A percentile compares a stretch with the other conserved stretches of the same genome.
phyloP scores from a whole-genome alignment of 1,284 basidiomycete species.

The Cryptococcus neoformans region DNA sequence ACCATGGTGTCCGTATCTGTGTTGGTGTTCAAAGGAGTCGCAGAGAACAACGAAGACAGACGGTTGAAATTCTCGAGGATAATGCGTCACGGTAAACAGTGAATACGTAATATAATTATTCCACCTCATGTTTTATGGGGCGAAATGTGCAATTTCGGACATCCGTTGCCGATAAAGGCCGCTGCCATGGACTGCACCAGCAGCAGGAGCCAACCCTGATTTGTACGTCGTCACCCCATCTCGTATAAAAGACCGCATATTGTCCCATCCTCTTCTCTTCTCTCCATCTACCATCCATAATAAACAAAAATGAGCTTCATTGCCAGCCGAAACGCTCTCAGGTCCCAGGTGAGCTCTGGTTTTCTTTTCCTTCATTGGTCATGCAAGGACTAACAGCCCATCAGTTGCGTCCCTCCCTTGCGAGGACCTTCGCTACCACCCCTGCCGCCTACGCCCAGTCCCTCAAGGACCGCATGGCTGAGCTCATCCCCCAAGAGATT shows the following conservation, averaged over 20 bases:
- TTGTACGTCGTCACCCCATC: not conserved
- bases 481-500: conserved; percentile 84
- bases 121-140: not conserved
- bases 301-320: conserved; percentile 27
- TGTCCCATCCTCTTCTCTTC: not conserved
- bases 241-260: too few species aligned
- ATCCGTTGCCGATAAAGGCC: not conserved
- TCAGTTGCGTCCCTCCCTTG: conserved; percentile 34
- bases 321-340: conserved; percentile 31
- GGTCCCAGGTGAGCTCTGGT: conserved; percentile 30
- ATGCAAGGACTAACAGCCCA: not conserved
- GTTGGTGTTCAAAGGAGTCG: not conserved
- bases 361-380: not conserved
- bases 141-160: too few species aligned
- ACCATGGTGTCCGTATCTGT: conserved; percentile 26
- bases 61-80: not conserved
- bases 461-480: conserved; percentile 83
- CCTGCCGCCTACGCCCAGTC: conserved; percentile 63
- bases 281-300: not conserved
- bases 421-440: conserved; percentile 55
- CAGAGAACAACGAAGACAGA: not conserved
- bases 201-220: not conserved
- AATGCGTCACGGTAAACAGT: not conserved
- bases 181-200: too few species aligned
- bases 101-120: not conserved